Conservation (phyloP, 352 stramenopile genomes). For the Pythium volutum region DNA sequence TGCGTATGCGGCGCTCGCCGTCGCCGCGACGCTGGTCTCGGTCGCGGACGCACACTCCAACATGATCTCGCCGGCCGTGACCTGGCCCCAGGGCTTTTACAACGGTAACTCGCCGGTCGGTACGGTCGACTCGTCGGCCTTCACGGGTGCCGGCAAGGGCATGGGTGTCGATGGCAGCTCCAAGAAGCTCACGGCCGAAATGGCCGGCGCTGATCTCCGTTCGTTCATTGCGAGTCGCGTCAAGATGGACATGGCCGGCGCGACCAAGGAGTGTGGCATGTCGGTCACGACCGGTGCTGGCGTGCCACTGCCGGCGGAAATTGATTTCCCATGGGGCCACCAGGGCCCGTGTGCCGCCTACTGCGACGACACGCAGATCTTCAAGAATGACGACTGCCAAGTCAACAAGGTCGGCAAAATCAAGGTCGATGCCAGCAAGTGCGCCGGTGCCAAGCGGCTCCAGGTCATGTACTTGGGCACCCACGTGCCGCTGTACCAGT, state of each 20-base stretch:
- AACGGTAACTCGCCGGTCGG: slow-evolving; percentile 24
- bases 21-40: slow-evolving; percentile 11
- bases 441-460: slow-evolving; percentile 16
- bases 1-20: slow-evolving; percentile 15
- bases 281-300: slow-evolving; percentile 8
- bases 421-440: slow-evolving; percentile 23
- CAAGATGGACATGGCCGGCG: slow-evolving; percentile 9
- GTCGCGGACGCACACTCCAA: slow-evolving; percentile 22
- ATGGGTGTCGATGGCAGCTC: slow-evolving; percentile 12
- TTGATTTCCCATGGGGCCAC: slow-evolving; percentile 29
- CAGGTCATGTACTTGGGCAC: slow-evolving; percentile 28
- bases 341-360: slow-evolving; percentile 21
- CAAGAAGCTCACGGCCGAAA: slow-evolving; percentile 10
- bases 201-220: slow-evolving; percentile 13
- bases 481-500: slow-evolving; percentile 22
- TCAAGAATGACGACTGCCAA: slow-evolving; percentile 21
- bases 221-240: slow-evolving; percentile 12
- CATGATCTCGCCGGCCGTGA: slow-evolving; percentile 14
- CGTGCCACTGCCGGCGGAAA: slow-evolving; percentile 18
- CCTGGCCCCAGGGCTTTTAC: slow-evolving; percentile 16
- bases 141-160: background rate
- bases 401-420: slow-evolving; percentile 26
- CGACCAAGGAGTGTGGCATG: slow-evolving; percentile 24
- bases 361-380: slow-evolving; percentile 25
- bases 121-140: slow-evolving; percentile 16